Percentiles rank a stretch among this genome's conserved stretches.
These are phyloP conservation scores for Evernia prunastri DNA, from an alignment of 495 filamentous ascomycete genomes.

Conservation along the genomic window DNA sequence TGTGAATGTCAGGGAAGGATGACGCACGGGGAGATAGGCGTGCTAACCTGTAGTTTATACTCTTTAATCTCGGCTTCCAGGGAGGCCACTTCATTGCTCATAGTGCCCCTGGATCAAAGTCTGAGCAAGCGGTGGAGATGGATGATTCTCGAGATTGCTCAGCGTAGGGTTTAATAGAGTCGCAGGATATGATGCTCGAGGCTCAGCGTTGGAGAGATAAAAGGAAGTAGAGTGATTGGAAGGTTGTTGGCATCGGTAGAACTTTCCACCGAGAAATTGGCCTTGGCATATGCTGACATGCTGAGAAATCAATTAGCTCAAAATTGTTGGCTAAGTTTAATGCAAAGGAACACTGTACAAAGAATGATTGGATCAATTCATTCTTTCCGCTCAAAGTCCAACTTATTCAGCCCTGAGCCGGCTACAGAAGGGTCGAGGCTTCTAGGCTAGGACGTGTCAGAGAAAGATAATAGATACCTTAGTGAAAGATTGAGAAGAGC, in stretches of 20 bases:
- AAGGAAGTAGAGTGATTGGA: too few species aligned
- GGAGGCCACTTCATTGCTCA: constrained; percentile 54
- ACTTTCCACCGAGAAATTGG: neutral
- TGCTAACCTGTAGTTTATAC: constrained; percentile 68
- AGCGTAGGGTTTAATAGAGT: too few species aligned
- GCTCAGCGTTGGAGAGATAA: too few species aligned
- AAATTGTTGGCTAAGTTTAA: neutral
- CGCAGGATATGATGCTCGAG: too few species aligned
- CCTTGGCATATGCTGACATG: neutral
- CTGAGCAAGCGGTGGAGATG: constrained; percentile 2
- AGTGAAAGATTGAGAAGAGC: neutral
- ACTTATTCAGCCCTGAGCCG: neutral
- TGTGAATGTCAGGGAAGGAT: constrained; percentile 1
- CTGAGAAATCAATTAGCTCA: neutral
- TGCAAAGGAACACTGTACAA: neutral
- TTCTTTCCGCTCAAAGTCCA: neutral
- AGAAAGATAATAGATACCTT: neutral
- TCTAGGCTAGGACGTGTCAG: constrained; percentile 1
- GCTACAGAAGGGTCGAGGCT: neutral
- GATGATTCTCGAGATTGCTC: neutral
- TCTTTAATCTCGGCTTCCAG: constrained; percentile 74
- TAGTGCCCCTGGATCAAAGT: constrained; percentile 23
- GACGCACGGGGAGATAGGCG: neutral
- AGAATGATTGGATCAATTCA: constrained; percentile 7
- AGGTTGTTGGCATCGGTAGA: too few species aligned